A percentile compares a stretch with the other conserved stretches of the same genome.
These are phyloP conservation scores for Zygosaccharomyces sapae DNA, from an alignment of 1,139 yeast species.

Conservation along the genomic window DNA sequence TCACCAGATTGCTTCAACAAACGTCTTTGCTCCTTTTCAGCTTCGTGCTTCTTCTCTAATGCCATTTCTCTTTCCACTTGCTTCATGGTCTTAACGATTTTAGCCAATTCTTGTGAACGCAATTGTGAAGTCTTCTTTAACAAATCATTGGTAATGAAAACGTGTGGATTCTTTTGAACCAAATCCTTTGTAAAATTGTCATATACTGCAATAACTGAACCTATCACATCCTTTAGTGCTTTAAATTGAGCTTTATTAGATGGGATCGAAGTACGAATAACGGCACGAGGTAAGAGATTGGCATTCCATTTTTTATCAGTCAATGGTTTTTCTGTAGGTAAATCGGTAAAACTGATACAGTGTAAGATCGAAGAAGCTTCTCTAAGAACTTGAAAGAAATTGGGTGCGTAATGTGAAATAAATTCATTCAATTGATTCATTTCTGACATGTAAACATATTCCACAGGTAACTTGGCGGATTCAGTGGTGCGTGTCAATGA, in stretches of 20 bases:
- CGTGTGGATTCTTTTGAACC: conserved; percentile 32
- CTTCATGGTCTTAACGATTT: conserved; percentile 58
- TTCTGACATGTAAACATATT: conserved; percentile 88
- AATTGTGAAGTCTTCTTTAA: conserved; percentile 67
- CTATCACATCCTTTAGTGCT: conserved; percentile 34
- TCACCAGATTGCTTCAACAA: conserved; percentile 54
- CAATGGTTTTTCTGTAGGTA: conserved; percentile 64
- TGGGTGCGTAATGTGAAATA: conserved; percentile 49
- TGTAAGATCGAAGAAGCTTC: conserved; percentile 54
- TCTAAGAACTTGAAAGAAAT: conserved; percentile 44
- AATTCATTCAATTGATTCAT: conserved; percentile 72
- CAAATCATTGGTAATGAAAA: conserved; percentile 49
- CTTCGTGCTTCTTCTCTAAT: conserved; percentile 70
- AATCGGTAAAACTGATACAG: conserved; percentile 77
- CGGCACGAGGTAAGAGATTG: conserved; percentile 49
- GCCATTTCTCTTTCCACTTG: conserved; percentile 54
- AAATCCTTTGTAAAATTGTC: conserved; percentile 42
- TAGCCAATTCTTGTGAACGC: conserved; percentile 36
- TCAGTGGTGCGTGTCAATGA: conserved; percentile 78
- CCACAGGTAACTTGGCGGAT: conserved; percentile 62
- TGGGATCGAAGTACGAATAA: conserved; percentile 30
- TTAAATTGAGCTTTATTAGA: conserved; percentile 24
- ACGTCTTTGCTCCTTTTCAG: conserved; percentile 47
- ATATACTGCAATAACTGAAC: conserved; percentile 36
- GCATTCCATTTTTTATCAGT: conserved; percentile 41